Evolutionary conservation across 2,329 filamentous ascomycete species (phyloP).

Genomic region (Verticillium zaregamsianum): DNA sequence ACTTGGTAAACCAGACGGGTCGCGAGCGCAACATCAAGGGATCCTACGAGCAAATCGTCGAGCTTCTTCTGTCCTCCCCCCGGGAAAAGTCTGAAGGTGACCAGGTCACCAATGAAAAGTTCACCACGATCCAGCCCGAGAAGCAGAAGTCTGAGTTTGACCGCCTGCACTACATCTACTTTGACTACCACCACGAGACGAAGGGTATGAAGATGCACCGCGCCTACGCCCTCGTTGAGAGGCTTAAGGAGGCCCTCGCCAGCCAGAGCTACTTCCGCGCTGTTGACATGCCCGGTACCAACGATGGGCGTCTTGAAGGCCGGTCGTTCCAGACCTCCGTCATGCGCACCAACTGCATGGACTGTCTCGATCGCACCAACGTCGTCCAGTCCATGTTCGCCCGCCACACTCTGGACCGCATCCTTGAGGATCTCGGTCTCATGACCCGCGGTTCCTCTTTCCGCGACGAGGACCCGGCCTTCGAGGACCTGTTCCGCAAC

Average conservation of each 20-base stretch:
- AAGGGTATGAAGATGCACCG: constrained; percentile 93
- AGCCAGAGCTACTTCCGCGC: constrained; percentile 90
- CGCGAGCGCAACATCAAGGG: constrained; percentile 86
- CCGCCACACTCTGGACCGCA: constrained; percentile 81
- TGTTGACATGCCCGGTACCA: constrained; percentile 73
- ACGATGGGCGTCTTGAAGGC: constrained; percentile 70
- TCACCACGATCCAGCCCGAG: constrained; percentile 69
- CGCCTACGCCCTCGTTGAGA: constrained; percentile 79
- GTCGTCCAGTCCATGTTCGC: constrained; percentile 97
- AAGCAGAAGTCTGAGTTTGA: constrained; percentile 63
- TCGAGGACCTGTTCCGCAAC: constrained; percentile 92
- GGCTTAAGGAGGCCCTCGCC: constrained; percentile 69
- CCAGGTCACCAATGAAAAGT: constrained; percentile 68
- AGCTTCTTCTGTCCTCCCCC: constrained; percentile 66
- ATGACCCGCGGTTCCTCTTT: constrained; percentile 73
- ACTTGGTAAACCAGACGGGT: constrained; percentile 94
- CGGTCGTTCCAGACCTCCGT: constrained; percentile 81
- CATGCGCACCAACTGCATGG: constrained; percentile 98
- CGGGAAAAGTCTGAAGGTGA: constrained; percentile 64
- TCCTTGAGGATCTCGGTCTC: constrained; percentile 80
- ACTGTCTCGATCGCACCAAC: constrained; percentile 95
- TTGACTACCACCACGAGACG: constrained; percentile 97
- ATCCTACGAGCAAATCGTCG: constrained; percentile 88
- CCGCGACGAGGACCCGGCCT: constrained; percentile 69
- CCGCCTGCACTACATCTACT: constrained; percentile 92